phyloP scores from a whole-genome alignment of 257 asterid species.

The Schizonepeta tenuifolia region DNA sequence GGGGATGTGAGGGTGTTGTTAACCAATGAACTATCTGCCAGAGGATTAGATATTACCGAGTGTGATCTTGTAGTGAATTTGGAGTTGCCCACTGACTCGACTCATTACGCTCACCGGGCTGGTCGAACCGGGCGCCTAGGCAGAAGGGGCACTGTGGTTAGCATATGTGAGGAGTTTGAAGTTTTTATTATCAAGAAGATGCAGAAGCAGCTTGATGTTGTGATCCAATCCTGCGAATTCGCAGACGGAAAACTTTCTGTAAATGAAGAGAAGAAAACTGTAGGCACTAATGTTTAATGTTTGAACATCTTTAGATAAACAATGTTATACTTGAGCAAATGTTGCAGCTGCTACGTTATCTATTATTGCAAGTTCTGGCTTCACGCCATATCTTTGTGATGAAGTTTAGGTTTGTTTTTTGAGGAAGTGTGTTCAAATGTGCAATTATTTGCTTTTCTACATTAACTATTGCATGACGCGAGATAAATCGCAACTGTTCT shows the following conservation, averaged over 20 bases:
- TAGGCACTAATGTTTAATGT: constrained; percentile 29
- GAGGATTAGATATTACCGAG: constrained; percentile 94
- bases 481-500: no score
- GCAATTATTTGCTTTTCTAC: no score
- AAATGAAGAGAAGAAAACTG: constrained; percentile 49
- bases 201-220: constrained; percentile 83
- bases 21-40: constrained; percentile 94
- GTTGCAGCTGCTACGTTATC: no score
- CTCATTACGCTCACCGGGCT: constrained; percentile 94
- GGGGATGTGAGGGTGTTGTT: constrained; percentile 83
- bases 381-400: background rate
- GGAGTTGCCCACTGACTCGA: constrained; percentile 85
- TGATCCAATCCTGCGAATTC: constrained; percentile 67
- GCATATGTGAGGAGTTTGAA: constrained; percentile 85
- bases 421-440: background rate
- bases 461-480: no score
- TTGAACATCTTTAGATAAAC: constrained; percentile 5
- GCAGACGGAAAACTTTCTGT: constrained; percentile 78
- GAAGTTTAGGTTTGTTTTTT: background rate
- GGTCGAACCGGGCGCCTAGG: constrained; percentile 97
- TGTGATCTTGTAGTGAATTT: constrained; percentile 97
- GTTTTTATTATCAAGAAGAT: constrained; percentile 82
- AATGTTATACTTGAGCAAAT: background rate
- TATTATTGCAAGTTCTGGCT: background rate
- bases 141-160: constrained; percentile 79